Conservation (phyloP, 176 grass and related monocot genomes). For the Eremochloa ophiuroides region DNA sequence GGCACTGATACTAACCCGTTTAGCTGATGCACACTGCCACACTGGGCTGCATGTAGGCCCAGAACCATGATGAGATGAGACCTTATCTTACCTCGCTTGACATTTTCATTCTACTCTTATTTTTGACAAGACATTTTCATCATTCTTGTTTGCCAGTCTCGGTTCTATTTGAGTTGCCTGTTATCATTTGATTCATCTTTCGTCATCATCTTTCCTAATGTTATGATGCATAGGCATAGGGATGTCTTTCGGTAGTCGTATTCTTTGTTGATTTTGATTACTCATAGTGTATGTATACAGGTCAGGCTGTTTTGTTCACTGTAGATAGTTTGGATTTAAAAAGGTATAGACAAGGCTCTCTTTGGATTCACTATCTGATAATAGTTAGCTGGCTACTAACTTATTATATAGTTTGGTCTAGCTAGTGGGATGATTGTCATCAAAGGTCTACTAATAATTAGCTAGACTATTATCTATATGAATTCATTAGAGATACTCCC, state of each 20-base stretch:
- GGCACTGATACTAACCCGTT: constrained; percentile 23
- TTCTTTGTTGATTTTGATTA: background rate
- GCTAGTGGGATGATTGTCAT: no score
- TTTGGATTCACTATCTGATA: no score
- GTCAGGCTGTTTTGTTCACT: no score
- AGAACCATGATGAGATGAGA: background rate
- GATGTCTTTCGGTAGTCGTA: background rate
- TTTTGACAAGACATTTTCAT: background rate
- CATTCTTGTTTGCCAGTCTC: background rate
- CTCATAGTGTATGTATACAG: background rate
- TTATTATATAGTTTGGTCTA: no score
- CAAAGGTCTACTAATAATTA: no score
- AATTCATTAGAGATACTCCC: no score
- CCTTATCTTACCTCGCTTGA: background rate
- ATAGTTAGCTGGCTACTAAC: no score
- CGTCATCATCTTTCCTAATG: background rate
- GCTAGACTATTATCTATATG: no score
- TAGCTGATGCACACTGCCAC: constrained; percentile 16
- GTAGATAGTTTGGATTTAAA: no score
- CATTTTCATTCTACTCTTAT: background rate
- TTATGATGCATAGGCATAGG: background rate
- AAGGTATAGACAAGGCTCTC: no score
- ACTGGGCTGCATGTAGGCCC: constrained; percentile 1
- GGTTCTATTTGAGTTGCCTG: background rate
- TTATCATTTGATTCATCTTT: background rate